These are phyloP conservation scores for Sporisorium scitamineum DNA, from an alignment of 1,284 basidiomycete genomes.

Conservation along the genomic window DNA sequence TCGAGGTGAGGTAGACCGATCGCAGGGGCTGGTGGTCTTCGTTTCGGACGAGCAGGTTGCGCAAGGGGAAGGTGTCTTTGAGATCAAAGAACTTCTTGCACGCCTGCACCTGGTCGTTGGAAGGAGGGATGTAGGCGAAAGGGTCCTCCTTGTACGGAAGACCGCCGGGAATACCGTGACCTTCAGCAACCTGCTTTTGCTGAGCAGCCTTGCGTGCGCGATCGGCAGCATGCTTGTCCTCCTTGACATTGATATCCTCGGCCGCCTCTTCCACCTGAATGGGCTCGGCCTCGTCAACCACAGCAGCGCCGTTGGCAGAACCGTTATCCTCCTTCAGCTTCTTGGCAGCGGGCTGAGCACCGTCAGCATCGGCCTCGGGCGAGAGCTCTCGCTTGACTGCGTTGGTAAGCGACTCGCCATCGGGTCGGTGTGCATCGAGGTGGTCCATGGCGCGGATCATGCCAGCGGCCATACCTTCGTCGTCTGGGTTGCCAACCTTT, in stretches of 20 bases:
- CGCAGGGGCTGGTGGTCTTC: constrained; percentile 81
- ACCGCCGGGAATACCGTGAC: constrained; percentile 58
- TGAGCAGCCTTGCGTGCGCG: constrained; percentile 47
- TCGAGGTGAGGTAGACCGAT: constrained; percentile 89
- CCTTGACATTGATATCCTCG: constrained; percentile 36
- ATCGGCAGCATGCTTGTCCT: constrained; percentile 61
- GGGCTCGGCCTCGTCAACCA: constrained; percentile 9
- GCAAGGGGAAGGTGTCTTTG: constrained; percentile 78
- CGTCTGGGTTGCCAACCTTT: constrained; percentile 68
- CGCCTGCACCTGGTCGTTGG: constrained; percentile 55
- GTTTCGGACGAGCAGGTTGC: constrained; percentile 87
- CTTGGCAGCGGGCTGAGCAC: constrained; percentile 44
- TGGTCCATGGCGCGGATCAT: constrained; percentile 65
- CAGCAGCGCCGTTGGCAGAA: background rate
- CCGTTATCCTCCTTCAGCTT: constrained; percentile 46
- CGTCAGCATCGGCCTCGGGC: constrained; percentile 40
- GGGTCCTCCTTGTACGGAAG: constrained; percentile 67
- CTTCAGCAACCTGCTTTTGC: constrained; percentile 42
- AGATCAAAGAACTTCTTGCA: constrained; percentile 81
- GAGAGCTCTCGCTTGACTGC: constrained; percentile 38
- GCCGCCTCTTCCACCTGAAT: constrained; percentile 13
- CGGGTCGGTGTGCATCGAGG: constrained; percentile 35
- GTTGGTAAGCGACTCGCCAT: constrained; percentile 32
- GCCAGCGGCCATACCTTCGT: constrained; percentile 63
- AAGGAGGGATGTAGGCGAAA: constrained; percentile 56